Percentiles rank a stretch among this genome's conserved stretches.
Conservation (phyloP, 75 land plant species). For the Azolla pinnata region DNA sequence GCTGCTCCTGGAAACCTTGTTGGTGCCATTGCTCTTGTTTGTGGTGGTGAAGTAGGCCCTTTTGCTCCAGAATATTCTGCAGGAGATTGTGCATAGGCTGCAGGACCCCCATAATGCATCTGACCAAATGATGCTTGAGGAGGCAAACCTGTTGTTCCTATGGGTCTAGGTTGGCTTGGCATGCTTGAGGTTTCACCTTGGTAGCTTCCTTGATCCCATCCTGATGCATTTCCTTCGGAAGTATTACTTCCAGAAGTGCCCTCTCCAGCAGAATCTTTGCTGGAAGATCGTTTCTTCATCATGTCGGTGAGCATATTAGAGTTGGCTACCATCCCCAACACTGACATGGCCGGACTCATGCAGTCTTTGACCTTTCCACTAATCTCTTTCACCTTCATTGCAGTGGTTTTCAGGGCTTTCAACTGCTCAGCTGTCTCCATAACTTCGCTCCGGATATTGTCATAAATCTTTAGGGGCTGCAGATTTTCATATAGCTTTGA, state of each 20-base stretch:
- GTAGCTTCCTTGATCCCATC: background rate
- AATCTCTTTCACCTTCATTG: background rate
- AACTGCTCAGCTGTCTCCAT: slow-evolving; percentile 3
- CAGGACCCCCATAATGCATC: background rate
- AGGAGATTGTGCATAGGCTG: background rate
- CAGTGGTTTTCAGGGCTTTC: background rate
- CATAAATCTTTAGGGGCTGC: too few relatives aligned
- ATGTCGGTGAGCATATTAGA: background rate
- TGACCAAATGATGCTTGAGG: background rate
- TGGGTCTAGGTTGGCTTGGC: background rate
- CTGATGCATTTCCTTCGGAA: background rate
- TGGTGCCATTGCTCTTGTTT: too few relatives aligned
- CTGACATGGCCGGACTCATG: too few relatives aligned
- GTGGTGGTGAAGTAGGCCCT: background rate
- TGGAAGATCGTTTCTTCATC: background rate
- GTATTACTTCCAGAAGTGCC: background rate
- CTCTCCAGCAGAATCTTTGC: background rate
- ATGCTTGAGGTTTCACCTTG: background rate
- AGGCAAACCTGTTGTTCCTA: too few relatives aligned
- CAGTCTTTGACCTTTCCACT: background rate
- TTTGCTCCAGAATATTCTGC: background rate
- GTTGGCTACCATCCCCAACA: background rate
- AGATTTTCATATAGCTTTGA: too few relatives aligned
- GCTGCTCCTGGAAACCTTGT: background rate
- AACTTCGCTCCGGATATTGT: slow-evolving; percentile 2